Conservation (phyloP, 495 filamentous ascomycete species). For the Xylaria grammica region DNA sequence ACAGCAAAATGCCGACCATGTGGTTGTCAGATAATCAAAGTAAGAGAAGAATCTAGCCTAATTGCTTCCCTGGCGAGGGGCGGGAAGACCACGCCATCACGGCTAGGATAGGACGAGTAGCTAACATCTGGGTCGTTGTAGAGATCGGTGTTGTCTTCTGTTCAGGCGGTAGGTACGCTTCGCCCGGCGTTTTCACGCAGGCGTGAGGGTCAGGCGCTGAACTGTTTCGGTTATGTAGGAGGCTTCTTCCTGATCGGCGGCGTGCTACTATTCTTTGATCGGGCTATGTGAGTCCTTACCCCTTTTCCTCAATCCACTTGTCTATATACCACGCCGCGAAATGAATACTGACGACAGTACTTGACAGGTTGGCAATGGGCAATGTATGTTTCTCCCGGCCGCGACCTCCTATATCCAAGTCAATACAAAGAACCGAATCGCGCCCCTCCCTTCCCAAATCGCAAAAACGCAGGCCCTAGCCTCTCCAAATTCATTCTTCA, state of each 20-base stretch:
- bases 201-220: conserved; percentile 22
- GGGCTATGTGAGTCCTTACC: conserved; percentile 83
- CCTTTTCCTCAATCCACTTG: conserved; percentile 48
- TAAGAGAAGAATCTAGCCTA: conserved; percentile 47
- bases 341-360: conserved; percentile 7
- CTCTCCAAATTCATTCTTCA: too few relatives aligned
- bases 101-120: background rate
- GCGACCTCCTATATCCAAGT: background rate
- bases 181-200: conserved; percentile 25
- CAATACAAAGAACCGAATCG: background rate
- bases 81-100: background rate
- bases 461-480: too few relatives aligned
- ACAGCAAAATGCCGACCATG: conserved; percentile 65
- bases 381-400: conserved; percentile 59
- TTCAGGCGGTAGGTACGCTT: conserved; percentile 78
- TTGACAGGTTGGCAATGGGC: conserved; percentile 81
- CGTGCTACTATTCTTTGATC: conserved; percentile 95
- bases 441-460: background rate
- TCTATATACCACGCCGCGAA: conserved; percentile 7
- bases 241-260: conserved; percentile 92
- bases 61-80: background rate
- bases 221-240: conserved; percentile 55
- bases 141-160: conserved; percentile 97
- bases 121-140: conserved; percentile 43
- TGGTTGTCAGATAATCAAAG: conserved; percentile 97